These are phyloP conservation scores for Bryoglossum gracile DNA, from an alignment of 495 filamentous ascomycete genomes.

Conservation along the genomic window DNA sequence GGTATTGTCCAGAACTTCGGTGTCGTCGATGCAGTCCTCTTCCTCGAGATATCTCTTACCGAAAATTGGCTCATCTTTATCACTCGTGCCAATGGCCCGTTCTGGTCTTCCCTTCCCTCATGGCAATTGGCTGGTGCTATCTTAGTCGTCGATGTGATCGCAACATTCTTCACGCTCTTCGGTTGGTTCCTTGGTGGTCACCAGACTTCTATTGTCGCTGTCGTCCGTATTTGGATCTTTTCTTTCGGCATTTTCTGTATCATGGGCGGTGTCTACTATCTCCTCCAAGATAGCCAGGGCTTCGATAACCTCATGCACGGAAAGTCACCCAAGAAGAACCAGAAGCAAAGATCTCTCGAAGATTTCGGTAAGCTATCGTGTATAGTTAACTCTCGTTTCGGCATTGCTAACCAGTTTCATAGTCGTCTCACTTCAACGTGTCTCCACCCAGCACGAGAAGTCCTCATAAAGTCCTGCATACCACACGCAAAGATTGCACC, in stretches of 20 bases:
- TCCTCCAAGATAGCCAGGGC: conserved; percentile 64
- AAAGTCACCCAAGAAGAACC: conserved; percentile 66
- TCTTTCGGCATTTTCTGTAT: conserved; percentile 80
- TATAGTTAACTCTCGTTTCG: conserved; percentile 2
- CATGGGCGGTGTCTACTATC: conserved; percentile 58
- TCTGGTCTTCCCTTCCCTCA: conserved; percentile 79
- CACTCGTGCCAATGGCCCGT: conserved; percentile 78
- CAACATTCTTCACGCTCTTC: conserved; percentile 75
- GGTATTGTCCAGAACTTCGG: conserved; percentile 87
- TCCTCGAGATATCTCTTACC: conserved; percentile 83
- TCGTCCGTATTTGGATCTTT: conserved; percentile 84
- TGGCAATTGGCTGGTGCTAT: conserved; percentile 74
- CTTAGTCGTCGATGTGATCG: conserved; percentile 70
- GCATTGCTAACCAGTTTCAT: conserved; percentile 25
- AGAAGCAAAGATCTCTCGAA: conserved; percentile 69
- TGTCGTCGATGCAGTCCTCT: conserved; percentile 72
- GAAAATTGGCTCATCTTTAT: conserved; percentile 98
- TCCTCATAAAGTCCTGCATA: conserved; percentile 50
- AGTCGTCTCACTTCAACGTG: conserved; percentile 78
- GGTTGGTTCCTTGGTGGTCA: conserved; percentile 62
- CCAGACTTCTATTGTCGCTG: conserved; percentile 64
- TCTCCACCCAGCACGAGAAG: conserved; percentile 79
- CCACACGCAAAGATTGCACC: too few relatives aligned
- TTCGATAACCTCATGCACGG: conserved; percentile 94
- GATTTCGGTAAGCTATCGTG: conserved; percentile 65